Evolutionary conservation across 2,329 filamentous ascomycete species (phyloP), one percentile per base, ranked within the genome.

Genomic region (Plenodomus biglobosus): DNA sequence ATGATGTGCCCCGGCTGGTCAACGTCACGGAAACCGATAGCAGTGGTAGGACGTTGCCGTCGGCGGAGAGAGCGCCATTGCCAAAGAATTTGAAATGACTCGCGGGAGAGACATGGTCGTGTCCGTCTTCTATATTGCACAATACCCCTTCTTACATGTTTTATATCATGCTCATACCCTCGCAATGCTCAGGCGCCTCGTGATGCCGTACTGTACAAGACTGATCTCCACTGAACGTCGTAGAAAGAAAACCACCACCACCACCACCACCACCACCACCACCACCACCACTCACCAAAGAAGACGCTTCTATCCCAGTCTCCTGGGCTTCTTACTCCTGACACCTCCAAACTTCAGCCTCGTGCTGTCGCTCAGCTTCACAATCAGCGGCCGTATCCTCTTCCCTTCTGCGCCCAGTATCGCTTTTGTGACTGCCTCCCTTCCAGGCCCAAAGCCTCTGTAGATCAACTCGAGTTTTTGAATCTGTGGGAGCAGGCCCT

Each of bases 341-440:
- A 88, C 90, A 68, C 94, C 95, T 75, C 92, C 94, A 79, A 97
- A 96, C 79, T 99, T 99, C 73, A 97, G 74, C 65, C 87, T 87
- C 46, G 92, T 97, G 35, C 84, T 80, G 75, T 99, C 94, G 24
- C 88, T 85, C 52, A 99, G 87, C 61, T 85, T 85, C 36, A 84
- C 78, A 58, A 99, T 88, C 76, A 88, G 85, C 24, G 81, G 77
- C 59, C 90, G 83, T 58, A 97, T 74, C 62, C 84, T 72, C 67
- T 83, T 85, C 48, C 94, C 94, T 72, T 99, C 92, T 18, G 80
- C 85, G 30, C 92, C 92, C 73, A 99, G 76, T 49, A 99, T 75
- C 5, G 92, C 88, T 80, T 97, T 99, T 45, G 85, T 85, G 44
- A 91, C 87, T 1, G 94, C 94, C 64, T 97, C 92, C 61, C 95